A percentile compares a stretch with the other conserved stretches of the same genome.
Conservation (phyloP, 2,329 filamentous ascomycete species). For the Teratosphaeria destructans region DNA sequence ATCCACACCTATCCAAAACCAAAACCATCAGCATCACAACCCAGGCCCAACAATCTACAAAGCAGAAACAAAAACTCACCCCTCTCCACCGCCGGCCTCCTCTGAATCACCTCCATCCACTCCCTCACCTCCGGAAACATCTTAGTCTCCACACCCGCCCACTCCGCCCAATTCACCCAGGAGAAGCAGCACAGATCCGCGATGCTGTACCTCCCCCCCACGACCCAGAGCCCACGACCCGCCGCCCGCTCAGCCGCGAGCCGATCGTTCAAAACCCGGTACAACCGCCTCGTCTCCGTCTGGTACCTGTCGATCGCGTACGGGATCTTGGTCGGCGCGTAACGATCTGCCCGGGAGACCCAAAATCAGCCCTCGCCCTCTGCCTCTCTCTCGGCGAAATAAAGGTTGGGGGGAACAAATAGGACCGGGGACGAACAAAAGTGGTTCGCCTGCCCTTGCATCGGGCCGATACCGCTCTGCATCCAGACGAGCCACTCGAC, state of each 20-base stretch:
- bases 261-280: conserved; percentile 35
- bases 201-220: conserved; percentile 38
- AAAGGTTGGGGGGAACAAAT: neutral
- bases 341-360: conserved; percentile 15
- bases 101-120: conserved; percentile 26
- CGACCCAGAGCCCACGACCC: conserved; percentile 30
- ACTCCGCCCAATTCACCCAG: conserved; percentile 37
- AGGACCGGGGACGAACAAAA: conserved; percentile 22
- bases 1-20: conserved; percentile 10
- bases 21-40: neutral
- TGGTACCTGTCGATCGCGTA: conserved; percentile 39
- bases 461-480: conserved; percentile 31
- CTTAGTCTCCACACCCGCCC: conserved; percentile 26
- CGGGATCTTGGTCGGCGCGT: conserved; percentile 32
- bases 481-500: conserved; percentile 38
- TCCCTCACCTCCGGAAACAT: conserved; percentile 20
- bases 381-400: too few species aligned
- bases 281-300: conserved; percentile 39
- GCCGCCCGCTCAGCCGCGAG: conserved; percentile 17
- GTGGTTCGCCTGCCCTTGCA: conserved; percentile 39
- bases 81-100: conserved; percentile 21
- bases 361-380: too few species aligned
- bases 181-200: conserved; percentile 37
- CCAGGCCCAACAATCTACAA: neutral
- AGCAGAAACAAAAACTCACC: conserved; percentile 7